Evolutionary conservation across 2,329 filamentous ascomycete genomes (phyloP).

Genomic region (Fonsecaea erecta): DNA sequence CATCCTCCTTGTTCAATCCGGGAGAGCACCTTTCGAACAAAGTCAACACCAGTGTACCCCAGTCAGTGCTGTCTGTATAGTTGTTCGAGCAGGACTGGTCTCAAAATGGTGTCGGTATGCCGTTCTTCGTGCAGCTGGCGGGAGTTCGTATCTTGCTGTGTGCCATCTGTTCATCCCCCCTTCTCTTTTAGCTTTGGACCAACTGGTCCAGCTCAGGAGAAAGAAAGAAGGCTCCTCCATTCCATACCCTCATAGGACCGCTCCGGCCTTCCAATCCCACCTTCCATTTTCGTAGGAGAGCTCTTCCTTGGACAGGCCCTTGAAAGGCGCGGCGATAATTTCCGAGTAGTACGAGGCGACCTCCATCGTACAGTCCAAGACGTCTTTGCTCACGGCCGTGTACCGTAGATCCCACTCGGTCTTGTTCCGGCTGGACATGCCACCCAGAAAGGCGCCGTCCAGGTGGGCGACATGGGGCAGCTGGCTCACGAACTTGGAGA

Average conservation of each 20-base stretch:
- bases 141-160: background rate
- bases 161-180: background rate
- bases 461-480: background rate
- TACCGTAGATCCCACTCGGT: conserved; percentile 1
- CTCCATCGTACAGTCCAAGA: background rate
- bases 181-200: background rate
- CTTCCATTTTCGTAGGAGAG: background rate
- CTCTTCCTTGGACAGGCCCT: conserved; percentile 2
- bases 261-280: background rate
- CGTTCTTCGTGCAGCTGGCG: background rate
- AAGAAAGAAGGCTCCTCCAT: background rate
- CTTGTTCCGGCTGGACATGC: conserved; percentile 2
- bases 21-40: background rate
- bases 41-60: background rate
- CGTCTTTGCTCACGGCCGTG: background rate
- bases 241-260: background rate
- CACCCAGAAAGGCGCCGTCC: background rate
- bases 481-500: conserved; percentile 1
- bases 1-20: background rate
- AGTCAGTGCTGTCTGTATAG: background rate
- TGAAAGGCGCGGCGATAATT: background rate
- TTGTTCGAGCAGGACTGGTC: background rate
- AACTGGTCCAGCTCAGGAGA: background rate
- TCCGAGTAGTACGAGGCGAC: background rate
- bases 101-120: background rate